Evolutionary conservation across 805 yeast species (phyloP).

Genomic region (Candida patagonica): DNA sequence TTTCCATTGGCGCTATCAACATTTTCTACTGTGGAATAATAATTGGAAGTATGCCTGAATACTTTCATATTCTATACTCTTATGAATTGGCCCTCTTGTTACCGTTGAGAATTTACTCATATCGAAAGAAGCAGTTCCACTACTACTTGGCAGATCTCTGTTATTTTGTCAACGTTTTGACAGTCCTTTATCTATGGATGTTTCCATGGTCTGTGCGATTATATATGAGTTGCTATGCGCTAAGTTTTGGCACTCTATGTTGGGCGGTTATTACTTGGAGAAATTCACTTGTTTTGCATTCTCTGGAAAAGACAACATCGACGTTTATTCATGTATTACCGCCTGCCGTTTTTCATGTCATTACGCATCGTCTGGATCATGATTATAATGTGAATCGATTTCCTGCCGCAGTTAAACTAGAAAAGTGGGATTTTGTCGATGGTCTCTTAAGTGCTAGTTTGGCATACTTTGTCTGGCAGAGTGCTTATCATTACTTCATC

Average conservation of each 20-base stretch:
- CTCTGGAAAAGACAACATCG: slow-evolving; percentile 85
- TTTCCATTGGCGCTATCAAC: slow-evolving; percentile 58
- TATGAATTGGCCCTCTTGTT: slow-evolving; percentile 48
- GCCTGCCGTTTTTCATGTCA: slow-evolving; percentile 75
- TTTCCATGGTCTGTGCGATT: slow-evolving; percentile 65
- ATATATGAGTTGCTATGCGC: slow-evolving; percentile 76
- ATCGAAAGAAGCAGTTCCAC: slow-evolving; percentile 69
- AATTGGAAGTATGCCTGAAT: slow-evolving; percentile 68
- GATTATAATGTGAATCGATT: slow-evolving; percentile 48
- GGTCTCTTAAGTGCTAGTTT: slow-evolving; percentile 74
- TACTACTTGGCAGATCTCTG: slow-evolving; percentile 89
- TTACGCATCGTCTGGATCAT: slow-evolving; percentile 65
- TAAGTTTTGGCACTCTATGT: slow-evolving; percentile 79
- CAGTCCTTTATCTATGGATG: slow-evolving; percentile 70
- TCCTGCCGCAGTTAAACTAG: slow-evolving; percentile 66
- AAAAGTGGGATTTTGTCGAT: slow-evolving; percentile 61
- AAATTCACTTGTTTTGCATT: slow-evolving; percentile 83
- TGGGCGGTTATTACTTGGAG: slow-evolving; percentile 96
- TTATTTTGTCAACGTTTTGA: slow-evolving; percentile 72
- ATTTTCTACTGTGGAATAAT: slow-evolving; percentile 66
- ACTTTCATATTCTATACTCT: slow-evolving; percentile 71
- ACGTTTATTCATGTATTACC: slow-evolving; percentile 89
- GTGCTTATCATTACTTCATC: slow-evolving; percentile 81
- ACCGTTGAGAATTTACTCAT: slow-evolving; percentile 80
- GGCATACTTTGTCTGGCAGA: slow-evolving; percentile 85